Conservation (phyloP, 129 eudicot genomes). For the Cynara cardunculus region DNA sequence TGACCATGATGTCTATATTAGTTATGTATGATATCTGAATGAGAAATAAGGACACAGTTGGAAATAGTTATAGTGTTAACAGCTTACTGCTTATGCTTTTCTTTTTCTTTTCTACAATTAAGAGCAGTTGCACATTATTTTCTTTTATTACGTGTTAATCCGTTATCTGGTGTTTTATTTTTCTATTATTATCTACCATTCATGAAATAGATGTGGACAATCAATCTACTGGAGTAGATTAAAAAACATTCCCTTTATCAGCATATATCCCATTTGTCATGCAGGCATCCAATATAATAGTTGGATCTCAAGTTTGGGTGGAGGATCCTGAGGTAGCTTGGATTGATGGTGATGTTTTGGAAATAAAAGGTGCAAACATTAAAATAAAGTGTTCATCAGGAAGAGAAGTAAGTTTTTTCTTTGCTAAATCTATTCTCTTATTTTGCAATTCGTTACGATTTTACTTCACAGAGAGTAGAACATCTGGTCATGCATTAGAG, state of each 20-base stretch:
- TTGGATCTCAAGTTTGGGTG: conserved; percentile 96
- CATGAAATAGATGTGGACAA: background rate
- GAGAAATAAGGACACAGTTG: background rate
- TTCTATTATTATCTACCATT: background rate
- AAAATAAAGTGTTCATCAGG: conserved; percentile 59
- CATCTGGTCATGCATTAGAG: background rate
- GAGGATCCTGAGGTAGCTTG: conserved; percentile 93
- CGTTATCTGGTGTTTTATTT: background rate
- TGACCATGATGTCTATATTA: background rate
- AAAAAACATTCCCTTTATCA: background rate
- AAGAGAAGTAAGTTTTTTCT: conserved; percentile 51
- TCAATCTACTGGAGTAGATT: background rate
- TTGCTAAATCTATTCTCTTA: background rate
- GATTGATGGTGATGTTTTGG: conserved; percentile 87
- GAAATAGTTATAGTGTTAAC: background rate
- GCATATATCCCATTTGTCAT: conserved; percentile 8
- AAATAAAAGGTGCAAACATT: conserved; percentile 64
- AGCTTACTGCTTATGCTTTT: background rate
- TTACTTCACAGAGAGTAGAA: conserved; percentile 11
- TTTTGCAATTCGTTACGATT: background rate
- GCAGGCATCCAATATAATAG: conserved; percentile 54
- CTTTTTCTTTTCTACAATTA: background rate
- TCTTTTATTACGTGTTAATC: background rate
- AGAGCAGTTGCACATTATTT: background rate
- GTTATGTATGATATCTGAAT: background rate